phyloP scores from a whole-genome alignment of 257 asterid genomes.

The Salvia splendens region DNA sequence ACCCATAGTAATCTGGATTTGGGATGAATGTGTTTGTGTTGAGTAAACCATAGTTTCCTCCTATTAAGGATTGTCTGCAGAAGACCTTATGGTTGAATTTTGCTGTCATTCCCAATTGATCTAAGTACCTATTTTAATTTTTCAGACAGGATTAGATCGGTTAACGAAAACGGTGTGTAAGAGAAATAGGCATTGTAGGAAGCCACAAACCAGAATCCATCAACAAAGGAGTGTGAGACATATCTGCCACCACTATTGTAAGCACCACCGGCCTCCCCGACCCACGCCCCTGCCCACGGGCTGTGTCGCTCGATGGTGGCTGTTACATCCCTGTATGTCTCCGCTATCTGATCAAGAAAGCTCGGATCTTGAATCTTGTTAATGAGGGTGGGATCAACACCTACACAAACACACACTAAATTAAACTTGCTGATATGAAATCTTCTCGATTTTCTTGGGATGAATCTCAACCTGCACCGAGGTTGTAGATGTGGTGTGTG shows the following conservation, averaged over 20 bases:
- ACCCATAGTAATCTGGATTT: conserved; percentile 92
- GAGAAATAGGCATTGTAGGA: too few species aligned
- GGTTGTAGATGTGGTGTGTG: conserved; percentile 82
- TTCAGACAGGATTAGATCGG: not conserved
- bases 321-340: conserved; percentile 48
- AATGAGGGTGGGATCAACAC: conserved; percentile 57
- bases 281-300: conserved; percentile 79
- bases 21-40: conserved; percentile 70
- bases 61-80: conserved; percentile 82
- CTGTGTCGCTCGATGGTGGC: conserved; percentile 41
- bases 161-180: not conserved
- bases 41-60: conserved; percentile 84
- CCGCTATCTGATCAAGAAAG: conserved; percentile 51
- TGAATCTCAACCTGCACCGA: conserved; percentile 59
- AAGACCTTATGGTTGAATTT: conserved; percentile 70
- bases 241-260: conserved; percentile 81
- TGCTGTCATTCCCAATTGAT: conserved; percentile 89
- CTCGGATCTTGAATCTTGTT: conserved; percentile 66
- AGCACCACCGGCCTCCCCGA: conserved; percentile 93
- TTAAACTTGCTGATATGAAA: not conserved
- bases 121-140: conserved; percentile 66
- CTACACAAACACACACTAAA: conserved; percentile 34
- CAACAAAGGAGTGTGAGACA: conserved; percentile 65
- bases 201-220: conserved; percentile 73
- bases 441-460: not conserved